Conservation (phyloP, 2,329 filamentous ascomycete species). For the Zymoseptoria tritici region DNA sequence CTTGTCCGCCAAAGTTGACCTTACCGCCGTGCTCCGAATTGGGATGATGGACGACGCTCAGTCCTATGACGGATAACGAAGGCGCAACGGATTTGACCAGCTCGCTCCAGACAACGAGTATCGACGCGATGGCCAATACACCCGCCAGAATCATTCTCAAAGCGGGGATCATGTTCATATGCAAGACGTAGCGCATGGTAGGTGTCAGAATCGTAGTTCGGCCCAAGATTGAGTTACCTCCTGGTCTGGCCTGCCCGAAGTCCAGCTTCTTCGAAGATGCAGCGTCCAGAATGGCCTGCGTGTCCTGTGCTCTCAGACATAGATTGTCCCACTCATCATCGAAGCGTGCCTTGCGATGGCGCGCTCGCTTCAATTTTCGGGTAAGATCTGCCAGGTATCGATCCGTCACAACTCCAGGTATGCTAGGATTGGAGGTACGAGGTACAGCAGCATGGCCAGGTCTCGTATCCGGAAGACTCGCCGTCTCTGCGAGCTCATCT, state of each 20-base stretch:
- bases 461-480: constrained; percentile 57
- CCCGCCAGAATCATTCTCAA: constrained; percentile 57
- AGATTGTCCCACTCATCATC: constrained; percentile 78
- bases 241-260: constrained; percentile 47
- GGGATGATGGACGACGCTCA: constrained; percentile 68
- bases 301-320: constrained; percentile 63
- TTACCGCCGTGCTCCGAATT: constrained; percentile 55
- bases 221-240: constrained; percentile 38
- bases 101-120: constrained; percentile 88
- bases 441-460: constrained; percentile 33
- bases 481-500: constrained; percentile 78
- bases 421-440: constrained; percentile 19
- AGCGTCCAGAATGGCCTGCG: constrained; percentile 78
- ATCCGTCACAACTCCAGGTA: constrained; percentile 78
- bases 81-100: constrained; percentile 75
- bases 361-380: constrained; percentile 69
- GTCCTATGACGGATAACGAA: constrained; percentile 61
- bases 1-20: constrained; percentile 78
- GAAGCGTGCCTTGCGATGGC: constrained; percentile 76
- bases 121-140: constrained; percentile 66
- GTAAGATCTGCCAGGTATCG: constrained; percentile 89
- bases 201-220: constrained; percentile 62
- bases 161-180: constrained; percentile 67
- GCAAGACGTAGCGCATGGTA: constrained; percentile 69
- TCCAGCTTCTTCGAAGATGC: constrained; percentile 72